Base-by-base conservation (phyloP, 352 stramenopile species). In the Pythium pectinolyticum region DNA sequence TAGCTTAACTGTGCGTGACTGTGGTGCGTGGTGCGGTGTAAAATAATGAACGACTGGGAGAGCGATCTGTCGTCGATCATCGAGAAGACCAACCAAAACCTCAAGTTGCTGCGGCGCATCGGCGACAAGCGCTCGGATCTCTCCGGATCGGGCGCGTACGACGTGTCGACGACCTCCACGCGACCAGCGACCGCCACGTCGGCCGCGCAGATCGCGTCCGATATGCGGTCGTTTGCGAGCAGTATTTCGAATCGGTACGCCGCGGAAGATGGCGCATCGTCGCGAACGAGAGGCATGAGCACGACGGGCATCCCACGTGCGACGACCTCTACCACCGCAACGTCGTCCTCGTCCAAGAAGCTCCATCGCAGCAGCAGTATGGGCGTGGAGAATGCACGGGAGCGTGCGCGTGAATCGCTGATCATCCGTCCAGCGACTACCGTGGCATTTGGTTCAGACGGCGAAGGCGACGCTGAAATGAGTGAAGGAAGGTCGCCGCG, bases 41-140 rank as follows among this genome's bases (percentile, higher is more conserved):
- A n/a, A n/a, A n/a, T n/a, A n/a, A n/a, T n/a, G n/a, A n/a, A 86
- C 59, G 83, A 89, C 32, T 94, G 85, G 85, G 83, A 94, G 66
- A 82, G 81, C 53, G 85, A 94, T 57, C 64, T 94, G 52, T 88
- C 84, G 46, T 91, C 85, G 14, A 92, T 92, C 80, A 92, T 94
- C 49, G 85, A 94, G 58, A 92, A 94, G 72, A 94, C 85, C 56
- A 94, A 92, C 67, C 86, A 89, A 61, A 94, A 92, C 72, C 78
- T 92, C 55, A 91, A 91, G 69, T 73, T 92, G 34, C 71, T 92
- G 60, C 83, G 85, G 12, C 83, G 84, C 56, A 90, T 92, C 43
- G 83, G 85, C 50, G 81, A 92, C 66, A 89, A 88, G 68, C 80
- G 79, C 41, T 63, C 77, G 2, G 82, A 84, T 47, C 47, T 75